phyloP scores from a whole-genome alignment of 306 rosid species.

The Canavalia gladiata region DNA sequence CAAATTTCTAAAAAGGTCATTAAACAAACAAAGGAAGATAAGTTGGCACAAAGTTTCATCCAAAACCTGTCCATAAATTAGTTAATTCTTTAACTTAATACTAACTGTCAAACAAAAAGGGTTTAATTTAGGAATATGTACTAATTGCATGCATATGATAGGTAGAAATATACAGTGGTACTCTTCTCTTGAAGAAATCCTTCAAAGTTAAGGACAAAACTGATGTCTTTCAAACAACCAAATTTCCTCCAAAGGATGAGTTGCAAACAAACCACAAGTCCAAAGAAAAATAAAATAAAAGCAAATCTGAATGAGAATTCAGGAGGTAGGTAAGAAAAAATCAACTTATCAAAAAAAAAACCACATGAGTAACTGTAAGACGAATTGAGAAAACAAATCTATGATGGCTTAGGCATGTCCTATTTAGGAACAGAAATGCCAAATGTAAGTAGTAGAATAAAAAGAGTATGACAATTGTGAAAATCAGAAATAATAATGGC shows the following conservation, averaged over 20 bases:
- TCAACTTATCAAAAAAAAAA: background rate
- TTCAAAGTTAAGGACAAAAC: conserved; percentile 21
- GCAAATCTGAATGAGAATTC: conserved; percentile 16
- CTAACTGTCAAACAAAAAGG: background rate
- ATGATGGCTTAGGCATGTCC: background rate
- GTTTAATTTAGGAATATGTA: background rate
- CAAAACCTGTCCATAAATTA: background rate
- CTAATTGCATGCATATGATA: background rate
- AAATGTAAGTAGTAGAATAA: background rate
- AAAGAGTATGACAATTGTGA: background rate
- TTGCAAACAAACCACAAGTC: background rate
- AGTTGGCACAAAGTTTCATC: background rate
- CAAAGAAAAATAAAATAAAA: background rate
- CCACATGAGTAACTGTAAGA: background rate
- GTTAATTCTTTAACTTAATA: background rate
- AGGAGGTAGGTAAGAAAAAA: background rate
- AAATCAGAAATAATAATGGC: background rate
- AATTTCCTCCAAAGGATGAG: conserved; percentile 20
- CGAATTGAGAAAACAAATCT: background rate
- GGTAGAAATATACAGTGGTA: background rate
- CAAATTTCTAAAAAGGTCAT: background rate
- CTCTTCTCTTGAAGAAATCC: conserved; percentile 10
- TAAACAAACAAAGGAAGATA: background rate
- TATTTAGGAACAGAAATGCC: background rate
- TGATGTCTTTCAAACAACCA: background rate